Evolutionary conservation across 164 flowering plant species (phyloP).

Genomic region (Aristolochia californica): DNA sequence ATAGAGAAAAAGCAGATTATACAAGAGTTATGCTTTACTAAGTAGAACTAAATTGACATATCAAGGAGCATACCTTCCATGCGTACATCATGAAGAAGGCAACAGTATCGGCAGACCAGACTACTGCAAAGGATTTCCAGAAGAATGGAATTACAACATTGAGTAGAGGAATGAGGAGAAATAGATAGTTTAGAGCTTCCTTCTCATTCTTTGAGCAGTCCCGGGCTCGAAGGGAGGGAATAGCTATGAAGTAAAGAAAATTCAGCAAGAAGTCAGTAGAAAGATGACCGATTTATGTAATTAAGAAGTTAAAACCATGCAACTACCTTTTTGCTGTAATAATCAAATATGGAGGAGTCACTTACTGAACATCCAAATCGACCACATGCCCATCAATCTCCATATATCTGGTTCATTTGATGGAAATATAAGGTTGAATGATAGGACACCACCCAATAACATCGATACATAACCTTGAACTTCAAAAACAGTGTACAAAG

Average conservation of each 20-base stretch:
- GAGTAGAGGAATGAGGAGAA: slow-evolving; percentile 69
- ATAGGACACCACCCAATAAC: slow-evolving; percentile 81
- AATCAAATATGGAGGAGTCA: background rate
- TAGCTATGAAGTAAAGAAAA: slow-evolving; percentile 36
- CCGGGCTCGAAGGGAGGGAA: slow-evolving; percentile 95
- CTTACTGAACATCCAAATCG: slow-evolving; percentile 99
- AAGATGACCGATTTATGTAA: background rate
- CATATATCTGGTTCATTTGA: slow-evolving; percentile 91
- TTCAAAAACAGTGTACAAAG: slow-evolving; percentile 81
- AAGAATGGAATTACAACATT: slow-evolving; percentile 87
- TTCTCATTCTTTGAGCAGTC: slow-evolving; percentile 96
- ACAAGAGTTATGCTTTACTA: background rate
- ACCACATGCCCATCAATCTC: slow-evolving; percentile 99
- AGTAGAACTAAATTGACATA: background rate
- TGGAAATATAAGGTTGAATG: slow-evolving; percentile 86
- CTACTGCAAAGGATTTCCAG: slow-evolving; percentile 80
- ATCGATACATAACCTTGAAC: slow-evolving; percentile 88
- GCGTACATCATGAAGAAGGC: slow-evolving; percentile 92
- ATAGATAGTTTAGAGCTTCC: slow-evolving; percentile 94
- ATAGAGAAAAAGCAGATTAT: slow-evolving; percentile 1
- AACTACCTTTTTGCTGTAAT: too few species aligned
- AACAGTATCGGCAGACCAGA: slow-evolving; percentile 84
- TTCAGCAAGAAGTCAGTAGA: background rate
- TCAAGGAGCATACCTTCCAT: slow-evolving; percentile 67
- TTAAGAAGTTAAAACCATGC: background rate